These are phyloP conservation scores for Xylariaceae sp. DNA, from an alignment of 2,329 filamentous ascomycete genomes.

Conservation along the genomic window DNA sequence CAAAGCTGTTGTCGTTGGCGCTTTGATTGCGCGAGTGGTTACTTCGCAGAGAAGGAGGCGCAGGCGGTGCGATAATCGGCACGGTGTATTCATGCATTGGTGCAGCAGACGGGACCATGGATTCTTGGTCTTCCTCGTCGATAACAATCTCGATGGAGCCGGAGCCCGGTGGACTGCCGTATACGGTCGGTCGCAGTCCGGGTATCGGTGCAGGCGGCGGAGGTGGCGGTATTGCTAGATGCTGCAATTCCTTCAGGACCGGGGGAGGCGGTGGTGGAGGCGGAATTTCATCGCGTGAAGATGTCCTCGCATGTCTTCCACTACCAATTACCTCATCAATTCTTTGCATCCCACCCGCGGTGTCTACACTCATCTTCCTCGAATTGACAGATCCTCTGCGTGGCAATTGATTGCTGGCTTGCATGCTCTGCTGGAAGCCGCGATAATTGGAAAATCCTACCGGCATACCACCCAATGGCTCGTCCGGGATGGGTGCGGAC, in stretches of 20 bases:
- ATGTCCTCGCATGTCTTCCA: conserved; percentile 35
- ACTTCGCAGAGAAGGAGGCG: conserved; percentile 37
- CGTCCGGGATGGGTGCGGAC: conserved; percentile 53
- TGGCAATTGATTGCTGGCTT: conserved; percentile 25
- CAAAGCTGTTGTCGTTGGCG: conserved; percentile 46
- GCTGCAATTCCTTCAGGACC: conserved; percentile 57
- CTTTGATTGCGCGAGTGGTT: conserved; percentile 55
- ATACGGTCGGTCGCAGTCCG: conserved; percentile 36
- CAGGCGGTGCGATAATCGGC: conserved; percentile 42
- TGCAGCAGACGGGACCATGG: conserved; percentile 27
- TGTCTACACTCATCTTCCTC: conserved; percentile 36
- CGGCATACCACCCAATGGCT: conserved; percentile 35
- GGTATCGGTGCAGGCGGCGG: conserved; percentile 57
- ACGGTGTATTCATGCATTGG: conserved; percentile 40
- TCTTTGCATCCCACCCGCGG: conserved; percentile 39
- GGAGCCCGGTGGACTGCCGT: conserved; percentile 40
- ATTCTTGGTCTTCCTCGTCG: conserved; percentile 49
- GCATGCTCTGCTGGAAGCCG: conserved; percentile 35
- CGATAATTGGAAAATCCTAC: conserved; percentile 37
- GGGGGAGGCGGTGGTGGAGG: conserved; percentile 48
- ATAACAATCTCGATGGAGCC: conserved; percentile 63
- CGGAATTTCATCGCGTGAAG: conserved; percentile 49
- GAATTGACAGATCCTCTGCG: conserved; percentile 29
- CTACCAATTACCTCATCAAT: conserved; percentile 44
- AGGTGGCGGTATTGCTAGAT: conserved; percentile 55